Conservation (phyloP, 2,329 filamentous ascomycete species). For the Emmonsiellopsis sp. region DNA sequence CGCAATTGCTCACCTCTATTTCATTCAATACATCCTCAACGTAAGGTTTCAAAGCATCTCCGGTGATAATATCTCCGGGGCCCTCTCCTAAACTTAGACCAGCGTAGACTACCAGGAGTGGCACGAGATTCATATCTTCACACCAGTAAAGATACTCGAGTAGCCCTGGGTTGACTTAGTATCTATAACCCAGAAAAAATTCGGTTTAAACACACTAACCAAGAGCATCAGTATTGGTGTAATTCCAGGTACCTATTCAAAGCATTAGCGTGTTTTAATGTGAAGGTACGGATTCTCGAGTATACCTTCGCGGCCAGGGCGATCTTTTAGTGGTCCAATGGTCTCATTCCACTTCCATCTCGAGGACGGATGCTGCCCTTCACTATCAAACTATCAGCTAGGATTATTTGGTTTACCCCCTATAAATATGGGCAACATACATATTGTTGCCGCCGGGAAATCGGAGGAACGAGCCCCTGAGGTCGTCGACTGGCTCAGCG, state of each 20-base stretch:
- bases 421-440: constrained; percentile 16
- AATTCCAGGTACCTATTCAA: constrained; percentile 41
- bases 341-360: constrained; percentile 36
- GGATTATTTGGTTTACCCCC: neutral
- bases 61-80: constrained; percentile 38
- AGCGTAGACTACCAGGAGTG: constrained; percentile 49
- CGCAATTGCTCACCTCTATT: constrained; percentile 37
- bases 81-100: constrained; percentile 49
- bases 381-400: constrained; percentile 6
- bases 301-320: constrained; percentile 45
- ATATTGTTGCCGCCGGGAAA: constrained; percentile 60
- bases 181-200: neutral
- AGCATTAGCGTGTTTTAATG: neutral
- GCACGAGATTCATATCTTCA: constrained; percentile 50
- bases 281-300: neutral
- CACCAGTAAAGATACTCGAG: constrained; percentile 55
- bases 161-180: constrained; percentile 21
- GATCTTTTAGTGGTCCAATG: constrained; percentile 30
- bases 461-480: constrained; percentile 52
- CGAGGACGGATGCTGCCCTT: constrained; percentile 21
- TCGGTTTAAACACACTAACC: constrained; percentile 27
- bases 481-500: constrained; percentile 42
- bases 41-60: constrained; percentile 45
- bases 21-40: constrained; percentile 54
- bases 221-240: constrained; percentile 54